A percentile compares a stretch with the other conserved stretches of the same genome.
Conservation (phyloP, 73 alveolate species). For the Symbiodinium natans region DNA sequence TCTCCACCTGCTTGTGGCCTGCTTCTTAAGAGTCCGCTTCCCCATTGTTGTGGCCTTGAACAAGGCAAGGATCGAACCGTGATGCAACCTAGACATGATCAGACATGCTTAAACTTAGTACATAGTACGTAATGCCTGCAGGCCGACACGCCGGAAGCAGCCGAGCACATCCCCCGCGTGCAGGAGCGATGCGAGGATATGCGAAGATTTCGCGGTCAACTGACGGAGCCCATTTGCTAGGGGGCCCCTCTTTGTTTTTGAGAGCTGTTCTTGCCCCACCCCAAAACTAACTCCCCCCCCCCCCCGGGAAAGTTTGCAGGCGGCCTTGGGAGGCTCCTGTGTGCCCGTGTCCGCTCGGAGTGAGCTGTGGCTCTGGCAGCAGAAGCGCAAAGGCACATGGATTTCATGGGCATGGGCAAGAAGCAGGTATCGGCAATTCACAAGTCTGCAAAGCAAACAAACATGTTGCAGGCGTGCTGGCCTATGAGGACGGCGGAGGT, state of each 20-base stretch:
- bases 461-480: constrained; percentile 15
- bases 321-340: constrained; percentile 11
- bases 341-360: constrained; percentile 78
- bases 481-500: constrained; percentile 53
- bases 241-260: too few relatives aligned
- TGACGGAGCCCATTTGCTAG: too few relatives aligned
- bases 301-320: neutral
- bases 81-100: too few relatives aligned
- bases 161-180: constrained; percentile 49
- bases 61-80: constrained; percentile 67
- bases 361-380: constrained; percentile 79
- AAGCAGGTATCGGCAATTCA: too few relatives aligned
- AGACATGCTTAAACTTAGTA: too few relatives aligned
- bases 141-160: constrained; percentile 59
- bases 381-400: constrained; percentile 59
- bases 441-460: neutral
- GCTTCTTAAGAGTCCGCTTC: constrained; percentile 83
- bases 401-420: neutral
- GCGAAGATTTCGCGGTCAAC: too few relatives aligned
- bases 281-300: too few relatives aligned
- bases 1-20: constrained; percentile 68
- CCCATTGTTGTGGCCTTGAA: constrained; percentile 88
- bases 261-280: too few relatives aligned
- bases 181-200: constrained; percentile 22
- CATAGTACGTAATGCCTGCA: too few relatives aligned